phyloP scores from a whole-genome alignment of 169 alveolate genomes.

The Eimeria tenella region DNA sequence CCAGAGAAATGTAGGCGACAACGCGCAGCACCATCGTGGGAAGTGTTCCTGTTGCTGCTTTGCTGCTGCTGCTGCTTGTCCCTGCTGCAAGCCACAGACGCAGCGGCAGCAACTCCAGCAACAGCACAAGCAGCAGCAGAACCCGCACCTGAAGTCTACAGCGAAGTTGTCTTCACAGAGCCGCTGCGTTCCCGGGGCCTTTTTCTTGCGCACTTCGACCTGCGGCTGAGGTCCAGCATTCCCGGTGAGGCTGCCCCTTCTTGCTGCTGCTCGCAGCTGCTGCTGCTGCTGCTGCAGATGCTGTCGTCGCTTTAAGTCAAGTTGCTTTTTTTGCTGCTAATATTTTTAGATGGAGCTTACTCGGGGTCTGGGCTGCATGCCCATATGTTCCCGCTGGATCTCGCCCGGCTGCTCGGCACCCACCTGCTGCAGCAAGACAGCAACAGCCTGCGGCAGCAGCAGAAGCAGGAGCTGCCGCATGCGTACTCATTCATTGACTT shows the following conservation, averaged over 20 bases:
- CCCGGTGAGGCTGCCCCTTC: neutral
- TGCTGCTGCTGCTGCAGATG: slow-evolving; percentile 39
- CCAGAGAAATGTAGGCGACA: neutral
- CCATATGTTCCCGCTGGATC: neutral
- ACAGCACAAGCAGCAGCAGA: neutral
- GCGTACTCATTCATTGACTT: slow-evolving; percentile 1
- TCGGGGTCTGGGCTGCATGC: neutral
- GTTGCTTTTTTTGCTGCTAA: slow-evolving; percentile 1
- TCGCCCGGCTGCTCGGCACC: neutral
- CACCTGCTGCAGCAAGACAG: slow-evolving; percentile 9
- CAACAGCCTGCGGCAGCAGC: slow-evolving; percentile 33
- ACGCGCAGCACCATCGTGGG: neutral
- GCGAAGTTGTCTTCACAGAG: slow-evolving; percentile 14
- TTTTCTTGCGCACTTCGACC: slow-evolving; percentile 14
- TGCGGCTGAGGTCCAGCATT: neutral
- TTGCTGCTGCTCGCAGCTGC: neutral
- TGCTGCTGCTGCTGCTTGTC: slow-evolving; percentile 25
- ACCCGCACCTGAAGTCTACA: neutral
- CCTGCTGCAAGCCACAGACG: neutral
- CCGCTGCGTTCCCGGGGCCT: slow-evolving; percentile 42
- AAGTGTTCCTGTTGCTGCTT: slow-evolving; percentile 2
- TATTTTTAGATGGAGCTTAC: neutral
- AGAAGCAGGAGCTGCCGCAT: neutral
- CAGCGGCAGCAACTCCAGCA: neutral
- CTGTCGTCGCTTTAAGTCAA: neutral